Evolutionary conservation across 345 rosid species (phyloP), one percentile per base, ranked within the genome.

Genomic region (Anacardium occidentale): DNA sequence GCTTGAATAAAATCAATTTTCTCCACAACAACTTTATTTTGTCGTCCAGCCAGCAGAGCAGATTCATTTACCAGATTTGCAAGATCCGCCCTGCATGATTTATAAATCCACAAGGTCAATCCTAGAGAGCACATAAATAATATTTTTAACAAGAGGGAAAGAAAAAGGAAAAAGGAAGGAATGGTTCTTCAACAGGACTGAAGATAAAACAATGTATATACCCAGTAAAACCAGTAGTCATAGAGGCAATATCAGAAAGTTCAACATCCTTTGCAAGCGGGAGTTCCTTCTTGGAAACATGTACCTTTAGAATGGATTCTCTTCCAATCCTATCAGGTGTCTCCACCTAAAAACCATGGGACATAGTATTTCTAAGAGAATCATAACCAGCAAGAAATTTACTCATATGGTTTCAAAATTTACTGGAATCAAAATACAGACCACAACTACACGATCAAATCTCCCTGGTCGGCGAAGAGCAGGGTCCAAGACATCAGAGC

Each of bases 151-250:
- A 44, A 56, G 22, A 24, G 8, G 54, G 11, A 0, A 24, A 54
- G 42, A 53, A 64, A 74, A 20, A 10, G 32, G 32, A 11, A 45
- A 10, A 61, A 44, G n/a, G 8, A 61, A 44, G n/a, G 8, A 64
- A 8, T 47, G 59, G 55, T 42, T 40, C 32, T 26, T 65, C 44
- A 51, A 61, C 45, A 14, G 34, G 56, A 48, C 32, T n/a, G n/a
- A 74, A 53, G 37, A 62, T 63, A 42, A 62, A 61, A 54, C 45
- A 52, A 9, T 59, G 70, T 18, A 69, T 29, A 40, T 89, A 94
- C 98, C 98, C 98, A 64, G 97, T 94, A 80, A 92, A 94, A 78
- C 99, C 98, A 74, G 97, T 87, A 51, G 97, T 95, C 97, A 95
- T 92, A 9, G 94, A 84, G 73, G 99, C 99, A 80, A 95, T 86